Evolutionary conservation across 805 yeast species (phyloP).

Genomic region (Blastobotrys robertii): DNA sequence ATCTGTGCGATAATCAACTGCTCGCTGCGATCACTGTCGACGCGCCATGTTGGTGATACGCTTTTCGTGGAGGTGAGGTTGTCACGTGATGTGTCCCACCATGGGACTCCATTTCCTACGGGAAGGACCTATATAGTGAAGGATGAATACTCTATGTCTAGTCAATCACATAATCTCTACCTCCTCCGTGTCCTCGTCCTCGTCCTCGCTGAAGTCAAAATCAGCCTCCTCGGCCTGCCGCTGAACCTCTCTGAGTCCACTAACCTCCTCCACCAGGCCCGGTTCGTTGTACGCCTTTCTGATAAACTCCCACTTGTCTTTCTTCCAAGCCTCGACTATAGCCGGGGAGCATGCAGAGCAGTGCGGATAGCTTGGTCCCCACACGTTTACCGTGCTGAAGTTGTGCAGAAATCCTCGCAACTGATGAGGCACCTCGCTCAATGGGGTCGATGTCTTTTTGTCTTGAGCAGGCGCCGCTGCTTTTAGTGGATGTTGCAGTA

Average conservation of each 20-base stretch:
- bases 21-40: neutral
- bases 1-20: neutral
- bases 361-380: slow-evolving; percentile 60
- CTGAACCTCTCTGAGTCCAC: slow-evolving; percentile 73
- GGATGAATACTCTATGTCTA: neutral
- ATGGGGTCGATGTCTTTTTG: slow-evolving; percentile 28
- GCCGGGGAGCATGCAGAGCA: slow-evolving; percentile 81
- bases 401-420: slow-evolving; percentile 73
- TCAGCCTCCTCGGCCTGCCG: slow-evolving; percentile 52
- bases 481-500: slow-evolving; percentile 55
- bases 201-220: slow-evolving; percentile 33
- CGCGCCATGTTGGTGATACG: neutral
- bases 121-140: too few relatives aligned
- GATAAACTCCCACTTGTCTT: slow-evolving; percentile 75
- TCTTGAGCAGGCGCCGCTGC: slow-evolving; percentile 35
- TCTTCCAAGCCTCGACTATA: slow-evolving; percentile 43
- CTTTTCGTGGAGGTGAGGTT: neutral
- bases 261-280: slow-evolving; percentile 58
- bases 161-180: neutral
- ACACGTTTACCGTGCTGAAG: slow-evolving; percentile 53
- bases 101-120: neutral
- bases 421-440: slow-evolving; percentile 78
- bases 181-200: slow-evolving; percentile 19
- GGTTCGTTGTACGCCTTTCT: slow-evolving; percentile 56
- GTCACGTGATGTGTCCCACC: neutral